Conservation (phyloP, 208 protist species). For the Acanthamoeba sp. region DNA sequence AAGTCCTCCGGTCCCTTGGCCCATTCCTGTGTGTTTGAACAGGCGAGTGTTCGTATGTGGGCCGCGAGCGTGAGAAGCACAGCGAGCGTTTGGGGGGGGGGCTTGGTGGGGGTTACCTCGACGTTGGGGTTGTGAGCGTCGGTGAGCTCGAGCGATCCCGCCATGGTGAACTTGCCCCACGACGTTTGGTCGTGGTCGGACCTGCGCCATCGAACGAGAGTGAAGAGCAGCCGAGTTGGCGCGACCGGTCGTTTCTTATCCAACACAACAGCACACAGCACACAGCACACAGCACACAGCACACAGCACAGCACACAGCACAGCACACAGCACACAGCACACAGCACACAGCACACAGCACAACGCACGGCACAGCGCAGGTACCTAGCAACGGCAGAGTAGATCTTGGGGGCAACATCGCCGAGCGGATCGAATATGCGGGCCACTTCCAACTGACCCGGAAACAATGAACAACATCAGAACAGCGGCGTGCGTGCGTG, state of each 20-base stretch:
- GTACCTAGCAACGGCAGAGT: background rate
- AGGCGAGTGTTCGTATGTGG: background rate
- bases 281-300: too few species aligned
- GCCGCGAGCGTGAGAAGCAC: background rate
- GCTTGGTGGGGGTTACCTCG: background rate
- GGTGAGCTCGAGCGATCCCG: background rate
- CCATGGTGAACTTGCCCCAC: conserved; percentile 27
- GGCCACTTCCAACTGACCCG: background rate
- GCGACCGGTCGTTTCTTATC: too few species aligned
- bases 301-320: background rate
- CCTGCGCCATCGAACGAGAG: background rate
- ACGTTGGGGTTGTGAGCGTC: conserved; percentile 30
- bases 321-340: too few species aligned
- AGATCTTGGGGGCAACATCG: conserved; percentile 9
- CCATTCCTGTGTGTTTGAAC: background rate
- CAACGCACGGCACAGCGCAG: background rate
- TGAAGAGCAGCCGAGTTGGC: background rate
- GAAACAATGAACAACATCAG: background rate
- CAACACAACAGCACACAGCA: too few species aligned
- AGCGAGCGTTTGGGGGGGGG: too few species aligned
- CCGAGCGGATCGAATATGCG: conserved; percentile 32
- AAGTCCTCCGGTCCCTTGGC: conserved; percentile 32
- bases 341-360: background rate
- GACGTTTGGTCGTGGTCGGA: background rate
- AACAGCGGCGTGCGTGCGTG: too few species aligned